Base-by-base conservation (phyloP, 176 grass and related monocot genomes). In the Phoenix roebelenii region DNA sequence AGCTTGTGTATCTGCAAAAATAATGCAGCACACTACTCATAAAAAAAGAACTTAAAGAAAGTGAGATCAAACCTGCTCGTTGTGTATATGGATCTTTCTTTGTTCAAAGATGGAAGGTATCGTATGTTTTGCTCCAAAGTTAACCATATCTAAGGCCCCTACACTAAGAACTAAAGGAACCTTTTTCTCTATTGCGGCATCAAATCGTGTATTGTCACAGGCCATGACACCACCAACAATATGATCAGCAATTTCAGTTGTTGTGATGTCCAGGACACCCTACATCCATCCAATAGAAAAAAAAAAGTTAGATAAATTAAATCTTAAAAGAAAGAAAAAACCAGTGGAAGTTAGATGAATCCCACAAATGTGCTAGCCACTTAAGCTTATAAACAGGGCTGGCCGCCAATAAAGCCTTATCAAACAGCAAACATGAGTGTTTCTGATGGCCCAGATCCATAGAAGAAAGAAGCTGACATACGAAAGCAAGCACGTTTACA, bases 111-210 rank as follows among this genome's bases (percentile, higher is more conserved):
- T 61, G 71, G 70, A 70, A 85, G 92, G 92, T 53, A 96, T 77
- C 28, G 83, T 96, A 76, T 88, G 70, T 73, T 65, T 76, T 63
- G 83, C 62, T 53, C 92, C 92, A 69, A 96, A 96, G 71, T 96
- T 96, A 51, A 88, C 92, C 86, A 90, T 96, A 80, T 96, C 92
- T 73, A 96, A 73, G 44, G 92, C 92, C 39, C 92, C 92, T 19
- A 96, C 75, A 73, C 92, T 96, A 35, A 96, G 80, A 82, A 96
- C 77, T 50, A 90, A 60, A 79, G 92, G 92, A 35, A 96, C 77
- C 30, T 73, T 90, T 30, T 74, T 90, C 56, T 90, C 71, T 64
- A 90, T 78, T 58, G 79, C 85, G 55, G 78, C 79, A 75, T 90
- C 92, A n/a, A 96, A 90, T 71, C 87, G 78, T 19, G 64, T 85